Percentiles rank a stretch among this genome's conserved stretches.
phyloP scores from a whole-genome alignment of 441 rosid genomes.

The Pelargonium citronellum region DNA sequence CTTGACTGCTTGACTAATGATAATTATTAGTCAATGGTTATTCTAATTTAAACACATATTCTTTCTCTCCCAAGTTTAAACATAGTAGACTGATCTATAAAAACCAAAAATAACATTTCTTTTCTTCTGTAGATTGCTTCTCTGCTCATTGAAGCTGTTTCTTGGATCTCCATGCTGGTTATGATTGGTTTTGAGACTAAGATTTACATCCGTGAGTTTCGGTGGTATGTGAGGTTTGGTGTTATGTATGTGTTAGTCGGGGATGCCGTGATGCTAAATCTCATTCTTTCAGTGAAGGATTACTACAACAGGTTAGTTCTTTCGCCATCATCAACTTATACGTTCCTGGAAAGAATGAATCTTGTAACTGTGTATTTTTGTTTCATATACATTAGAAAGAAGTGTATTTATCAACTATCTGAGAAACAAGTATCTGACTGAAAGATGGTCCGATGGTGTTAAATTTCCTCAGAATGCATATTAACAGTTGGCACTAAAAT shows the following conservation, averaged over 20 bases:
- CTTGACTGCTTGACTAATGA: background rate
- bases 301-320: conserved; percentile 58
- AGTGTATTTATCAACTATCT: background rate
- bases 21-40: background rate
- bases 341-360: background rate
- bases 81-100: conserved; percentile 18
- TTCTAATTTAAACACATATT: background rate
- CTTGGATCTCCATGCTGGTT: conserved; percentile 77
- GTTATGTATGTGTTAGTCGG: conserved; percentile 74
- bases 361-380: background rate
- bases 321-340: conserved; percentile 11
- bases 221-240: conserved; percentile 93
- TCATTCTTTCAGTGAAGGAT: conserved; percentile 65
- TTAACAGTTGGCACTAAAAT: background rate
- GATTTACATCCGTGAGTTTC: conserved; percentile 67
- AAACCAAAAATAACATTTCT: background rate
- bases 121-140: conserved; percentile 57
- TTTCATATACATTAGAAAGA: background rate
- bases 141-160: conserved; percentile 59
- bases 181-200: conserved; percentile 75
- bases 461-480: background rate
- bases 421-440: background rate
- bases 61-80: background rate
- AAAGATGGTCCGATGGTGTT: background rate
- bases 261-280: conserved; percentile 76